These are phyloP conservation scores for Pseudogymnoascus sp. DNA, from an alignment of 2,329 filamentous ascomycete genomes.

Conservation along the genomic window DNA sequence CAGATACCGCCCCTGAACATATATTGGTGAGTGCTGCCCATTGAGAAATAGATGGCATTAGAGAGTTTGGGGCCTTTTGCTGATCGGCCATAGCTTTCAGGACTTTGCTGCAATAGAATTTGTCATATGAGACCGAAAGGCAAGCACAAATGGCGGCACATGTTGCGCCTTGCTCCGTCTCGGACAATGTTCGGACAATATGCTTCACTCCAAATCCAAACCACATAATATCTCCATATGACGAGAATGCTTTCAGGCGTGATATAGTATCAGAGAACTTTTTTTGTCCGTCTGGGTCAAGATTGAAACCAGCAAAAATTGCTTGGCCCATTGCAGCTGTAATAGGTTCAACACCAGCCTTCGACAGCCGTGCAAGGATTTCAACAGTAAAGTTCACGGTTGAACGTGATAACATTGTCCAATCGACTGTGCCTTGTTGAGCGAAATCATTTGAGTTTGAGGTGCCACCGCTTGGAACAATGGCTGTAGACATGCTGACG, in stretches of 20 bases:
- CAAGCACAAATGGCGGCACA: constrained; percentile 18
- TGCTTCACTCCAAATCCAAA: constrained; percentile 22
- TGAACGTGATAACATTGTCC: constrained; percentile 15
- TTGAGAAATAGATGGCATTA: constrained; percentile 15
- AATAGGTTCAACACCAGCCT: constrained; percentile 16
- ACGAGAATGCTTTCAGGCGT: constrained; percentile 15
- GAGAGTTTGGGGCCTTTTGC: constrained; percentile 1
- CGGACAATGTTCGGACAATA: constrained; percentile 15
- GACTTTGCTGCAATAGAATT: neutral
- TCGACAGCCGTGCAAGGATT: constrained; percentile 16
- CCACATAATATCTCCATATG: constrained; percentile 17
- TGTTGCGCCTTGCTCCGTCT: constrained; percentile 18
- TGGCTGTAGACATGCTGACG: neutral
- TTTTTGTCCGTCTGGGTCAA: constrained; percentile 12
- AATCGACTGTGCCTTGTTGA: constrained; percentile 18
- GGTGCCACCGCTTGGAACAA: neutral
- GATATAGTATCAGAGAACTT: constrained; percentile 7
- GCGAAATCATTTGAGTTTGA: neutral
- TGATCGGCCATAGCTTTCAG: constrained; percentile 10
- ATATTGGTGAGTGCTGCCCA: constrained; percentile 13
- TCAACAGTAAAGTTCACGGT: constrained; percentile 14
- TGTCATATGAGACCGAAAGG: constrained; percentile 14
- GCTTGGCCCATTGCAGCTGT: constrained; percentile 16
- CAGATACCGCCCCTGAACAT: constrained; percentile 12
- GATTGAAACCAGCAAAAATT: constrained; percentile 13